Evolutionary conservation across 306 rosid species (phyloP).

Genomic region (Dalbergia cultrata): DNA sequence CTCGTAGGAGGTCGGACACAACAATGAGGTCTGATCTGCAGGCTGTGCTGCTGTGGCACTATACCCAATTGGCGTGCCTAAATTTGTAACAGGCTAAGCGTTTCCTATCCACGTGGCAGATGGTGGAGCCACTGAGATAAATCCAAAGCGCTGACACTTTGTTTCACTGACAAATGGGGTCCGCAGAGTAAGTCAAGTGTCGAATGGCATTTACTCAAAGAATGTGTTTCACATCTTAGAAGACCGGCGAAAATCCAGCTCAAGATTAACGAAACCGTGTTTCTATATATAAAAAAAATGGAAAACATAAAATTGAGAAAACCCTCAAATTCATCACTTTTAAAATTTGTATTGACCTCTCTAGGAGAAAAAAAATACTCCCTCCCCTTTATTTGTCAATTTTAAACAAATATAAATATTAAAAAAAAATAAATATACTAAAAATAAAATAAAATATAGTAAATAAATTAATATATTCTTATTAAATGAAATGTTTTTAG

Average conservation of each 20-base stretch:
- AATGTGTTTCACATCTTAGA: neutral
- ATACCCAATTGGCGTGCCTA: neutral
- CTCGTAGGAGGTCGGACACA: too few relatives aligned
- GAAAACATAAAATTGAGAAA: neutral
- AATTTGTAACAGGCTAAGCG: neutral
- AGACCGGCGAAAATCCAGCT: neutral
- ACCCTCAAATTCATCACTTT: too few relatives aligned
- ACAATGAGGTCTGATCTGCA: too few relatives aligned
- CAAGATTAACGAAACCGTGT: conserved; percentile 46
- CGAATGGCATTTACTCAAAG: conserved; percentile 24
- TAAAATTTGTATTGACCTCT: too few relatives aligned
- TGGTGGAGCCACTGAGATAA: conserved; percentile 18
- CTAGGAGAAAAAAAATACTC: too few relatives aligned
- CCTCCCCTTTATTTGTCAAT: too few relatives aligned
- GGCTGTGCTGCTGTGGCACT: neutral
- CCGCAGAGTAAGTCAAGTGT: neutral
- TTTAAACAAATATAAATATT: too few relatives aligned
- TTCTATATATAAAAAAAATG: neutral
- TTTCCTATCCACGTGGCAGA: conserved; percentile 30
- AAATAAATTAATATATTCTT: too few relatives aligned
- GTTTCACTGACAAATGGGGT: conserved; percentile 16
- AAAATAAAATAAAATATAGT: too few relatives aligned
- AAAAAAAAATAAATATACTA: too few relatives aligned
- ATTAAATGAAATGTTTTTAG: too few relatives aligned
- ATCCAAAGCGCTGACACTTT: conserved; percentile 2